Conservation (phyloP, 371 early-diverging fungal species). For the Mortierella sp. region DNA sequence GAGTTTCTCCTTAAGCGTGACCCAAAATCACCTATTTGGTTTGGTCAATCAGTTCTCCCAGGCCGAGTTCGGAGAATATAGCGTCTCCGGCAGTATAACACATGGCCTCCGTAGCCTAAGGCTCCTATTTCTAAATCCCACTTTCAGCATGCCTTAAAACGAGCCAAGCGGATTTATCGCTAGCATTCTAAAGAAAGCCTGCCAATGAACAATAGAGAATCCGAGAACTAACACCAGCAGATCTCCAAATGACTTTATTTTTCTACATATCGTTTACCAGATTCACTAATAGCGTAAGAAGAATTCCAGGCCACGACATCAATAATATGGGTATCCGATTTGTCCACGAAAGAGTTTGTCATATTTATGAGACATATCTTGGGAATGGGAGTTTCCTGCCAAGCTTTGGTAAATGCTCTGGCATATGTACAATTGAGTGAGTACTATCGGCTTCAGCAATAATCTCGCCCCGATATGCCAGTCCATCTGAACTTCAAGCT, state of each 20-base stretch:
- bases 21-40: constrained; percentile 8
- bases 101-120: constrained; percentile 5
- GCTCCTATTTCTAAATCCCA: constrained; percentile 8
- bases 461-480: constrained; percentile 7
- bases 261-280: no score
- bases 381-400: constrained; percentile 6
- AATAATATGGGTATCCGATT: no score
- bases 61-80: neutral
- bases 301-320: no score
- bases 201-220: no score
- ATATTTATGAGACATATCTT: constrained; percentile 12
- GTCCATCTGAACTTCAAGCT: constrained; percentile 7
- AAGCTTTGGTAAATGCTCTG: constrained; percentile 2
- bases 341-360: constrained; percentile 8
- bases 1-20: constrained; percentile 16
- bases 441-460: constrained; percentile 21
- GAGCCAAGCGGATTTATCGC: no score
- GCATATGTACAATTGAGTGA: constrained; percentile 10
- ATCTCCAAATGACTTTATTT: no score
- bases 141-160: no score
- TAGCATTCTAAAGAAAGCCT: no score
- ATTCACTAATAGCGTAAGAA: no score
- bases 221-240: no score
- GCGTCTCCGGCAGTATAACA: constrained; percentile 8
- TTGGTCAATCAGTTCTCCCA: constrained; percentile 7